These are phyloP conservation scores for Capsicum pubescens DNA, from an alignment of 257 asterid species.

Conservation along the genomic window DNA sequence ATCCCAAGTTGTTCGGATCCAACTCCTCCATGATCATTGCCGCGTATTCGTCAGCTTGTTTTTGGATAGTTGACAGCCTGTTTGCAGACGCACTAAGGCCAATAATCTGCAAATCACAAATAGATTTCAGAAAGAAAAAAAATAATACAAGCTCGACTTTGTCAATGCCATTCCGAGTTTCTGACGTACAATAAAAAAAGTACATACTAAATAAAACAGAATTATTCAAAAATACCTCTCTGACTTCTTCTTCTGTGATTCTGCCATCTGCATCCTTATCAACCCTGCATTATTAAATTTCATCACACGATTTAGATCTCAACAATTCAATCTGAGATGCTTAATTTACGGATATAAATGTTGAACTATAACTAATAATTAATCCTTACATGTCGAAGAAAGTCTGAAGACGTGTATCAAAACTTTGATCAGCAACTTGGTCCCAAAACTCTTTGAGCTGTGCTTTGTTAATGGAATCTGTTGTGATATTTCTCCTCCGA, in stretches of 20 bases:
- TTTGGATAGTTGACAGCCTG: constrained; percentile 73
- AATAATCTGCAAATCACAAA: constrained; percentile 62
- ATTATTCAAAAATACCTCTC: constrained; percentile 57
- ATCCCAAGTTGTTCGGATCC: constrained; percentile 72
- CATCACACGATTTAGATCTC: constrained; percentile 18
- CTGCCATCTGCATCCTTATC: constrained; percentile 92
- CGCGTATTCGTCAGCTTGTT: constrained; percentile 89
- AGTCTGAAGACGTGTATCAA: constrained; percentile 84
- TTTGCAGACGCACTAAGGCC: constrained; percentile 89
- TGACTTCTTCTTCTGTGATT: constrained; percentile 85
- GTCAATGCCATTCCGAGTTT: constrained; percentile 16
- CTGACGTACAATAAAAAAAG: not conserved
- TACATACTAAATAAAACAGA: not conserved
- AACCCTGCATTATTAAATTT: constrained; percentile 60
- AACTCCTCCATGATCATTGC: constrained; percentile 88
- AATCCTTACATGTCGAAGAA: constrained; percentile 82
- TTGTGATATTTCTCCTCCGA: constrained; percentile 62
- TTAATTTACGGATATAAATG: not conserved
- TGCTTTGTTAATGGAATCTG: constrained; percentile 57
- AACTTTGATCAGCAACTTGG: constrained; percentile 79
- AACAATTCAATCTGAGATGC: not conserved
- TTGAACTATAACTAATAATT: not conserved
- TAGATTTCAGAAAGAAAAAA: not conserved
- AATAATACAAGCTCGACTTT: not conserved
- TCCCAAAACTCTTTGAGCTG: constrained; percentile 85